Base-by-base conservation (phyloP, 2,329 filamentous ascomycete species). In the Fusarium begoniae region DNA sequence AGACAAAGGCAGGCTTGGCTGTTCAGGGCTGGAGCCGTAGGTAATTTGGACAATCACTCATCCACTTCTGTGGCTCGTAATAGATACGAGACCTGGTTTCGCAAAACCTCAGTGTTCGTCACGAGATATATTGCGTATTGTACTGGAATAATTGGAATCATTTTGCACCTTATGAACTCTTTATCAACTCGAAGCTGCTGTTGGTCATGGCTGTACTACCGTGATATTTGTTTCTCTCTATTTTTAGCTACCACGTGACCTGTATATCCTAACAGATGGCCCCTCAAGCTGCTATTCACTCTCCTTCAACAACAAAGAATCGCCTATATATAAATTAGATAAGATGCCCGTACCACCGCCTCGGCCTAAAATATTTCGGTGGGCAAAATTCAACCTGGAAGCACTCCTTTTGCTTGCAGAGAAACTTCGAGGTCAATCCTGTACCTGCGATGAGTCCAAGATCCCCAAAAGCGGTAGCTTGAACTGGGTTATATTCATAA, bases 401-500 rank as follows among this genome's bases (percentile, higher is more conserved):
- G 67, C 69, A 6, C 72, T 77, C 4, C 63, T 77, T 26, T 32
- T 65, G 6, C 70, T 77, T 3, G 69, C 74, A 47, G 20, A 40
- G 41, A 32, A 53, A 28, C 62, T 68, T 51, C 63, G 73, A 14
- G 74, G 75, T 40, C 70, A 26, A 56, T 17, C 56, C 63, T 77
- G 75, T 45, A 67, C 37, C 44, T 74, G 62, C 26, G 70, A 77
- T 14, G 40, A 47, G 17, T 45, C 69, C 20, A 24, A 54, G 11
- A 45, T 10, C 20, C 75, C 75, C 5, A 72, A 70, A 37, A 60
- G 54, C 26, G 75, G 73, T 14, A 70, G 71, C 35, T 47, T 75
- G 32, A 77, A 77, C 53, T 77, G 75, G 67, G 67, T 48, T 18
- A 66, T 77, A 40, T 77, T 78, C 32, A 15, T 78, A 8, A 63